phyloP scores from a whole-genome alignment of 2,329 filamentous ascomycete species.

The Ilyonectria mors-panacis region DNA sequence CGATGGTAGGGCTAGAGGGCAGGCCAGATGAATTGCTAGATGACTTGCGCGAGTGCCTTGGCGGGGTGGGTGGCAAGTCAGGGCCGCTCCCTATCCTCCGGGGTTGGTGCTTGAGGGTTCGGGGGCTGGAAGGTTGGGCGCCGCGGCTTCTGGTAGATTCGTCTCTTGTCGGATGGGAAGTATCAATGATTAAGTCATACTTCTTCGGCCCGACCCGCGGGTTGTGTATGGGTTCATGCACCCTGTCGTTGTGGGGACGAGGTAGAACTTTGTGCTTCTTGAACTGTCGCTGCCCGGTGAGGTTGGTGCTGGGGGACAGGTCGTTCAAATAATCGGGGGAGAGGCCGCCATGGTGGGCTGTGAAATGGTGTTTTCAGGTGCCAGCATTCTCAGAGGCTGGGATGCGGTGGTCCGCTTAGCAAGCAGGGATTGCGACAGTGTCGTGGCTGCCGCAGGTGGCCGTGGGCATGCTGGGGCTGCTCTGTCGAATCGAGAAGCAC shows the following conservation, averaged over 20 bases:
- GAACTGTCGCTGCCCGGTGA: slow-evolving; percentile 57
- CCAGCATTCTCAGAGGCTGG: slow-evolving; percentile 46
- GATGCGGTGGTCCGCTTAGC: slow-evolving; percentile 26
- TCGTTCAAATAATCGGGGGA: slow-evolving; percentile 48
- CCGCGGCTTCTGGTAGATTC: slow-evolving; percentile 34
- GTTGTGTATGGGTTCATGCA: slow-evolving; percentile 43
- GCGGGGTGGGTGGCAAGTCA: slow-evolving; percentile 74
- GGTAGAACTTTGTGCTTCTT: slow-evolving; percentile 64
- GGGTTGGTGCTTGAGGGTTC: slow-evolving; percentile 59
- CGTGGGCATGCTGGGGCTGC: slow-evolving; percentile 47
- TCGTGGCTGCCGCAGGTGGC: slow-evolving; percentile 28
- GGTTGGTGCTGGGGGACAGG: slow-evolving; percentile 46
- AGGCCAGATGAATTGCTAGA: slow-evolving; percentile 65
- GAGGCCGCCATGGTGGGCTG: slow-evolving; percentile 54
- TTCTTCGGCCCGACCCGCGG: slow-evolving; percentile 41
- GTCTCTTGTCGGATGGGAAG: slow-evolving; percentile 40
- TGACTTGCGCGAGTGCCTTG: slow-evolving; percentile 71
- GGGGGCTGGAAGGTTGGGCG: slow-evolving; percentile 56
- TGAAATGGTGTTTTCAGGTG: slow-evolving; percentile 45
- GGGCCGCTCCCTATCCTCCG: slow-evolving; percentile 61
- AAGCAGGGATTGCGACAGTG: slow-evolving; percentile 44
- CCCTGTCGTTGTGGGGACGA: slow-evolving; percentile 50
- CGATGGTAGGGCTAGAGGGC: slow-evolving; percentile 59
- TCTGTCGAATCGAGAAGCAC: slow-evolving; percentile 31
- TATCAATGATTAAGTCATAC: slow-evolving; percentile 49